Evolutionary conservation across 768 basidiomycete species (phyloP).

Genomic region (Serendipita sp.): DNA sequence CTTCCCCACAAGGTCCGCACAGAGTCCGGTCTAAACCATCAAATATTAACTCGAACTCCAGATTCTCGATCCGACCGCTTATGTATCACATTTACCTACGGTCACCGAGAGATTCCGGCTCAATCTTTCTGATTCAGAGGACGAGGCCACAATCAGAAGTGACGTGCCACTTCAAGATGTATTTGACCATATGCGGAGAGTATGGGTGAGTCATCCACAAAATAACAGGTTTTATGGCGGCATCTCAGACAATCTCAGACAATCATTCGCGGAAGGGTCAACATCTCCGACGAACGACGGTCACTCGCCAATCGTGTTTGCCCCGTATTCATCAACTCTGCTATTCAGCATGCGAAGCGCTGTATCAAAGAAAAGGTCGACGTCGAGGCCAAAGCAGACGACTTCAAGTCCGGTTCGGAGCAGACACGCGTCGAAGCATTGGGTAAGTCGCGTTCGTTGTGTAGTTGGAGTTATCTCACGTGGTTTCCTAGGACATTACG

Average conservation of each 20-base stretch:
- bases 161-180: background rate
- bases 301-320: background rate
- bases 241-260: background rate
- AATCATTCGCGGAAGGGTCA: background rate
- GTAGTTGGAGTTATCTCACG: background rate
- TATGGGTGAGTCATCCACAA: constrained; percentile 5
- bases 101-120: background rate
- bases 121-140: background rate
- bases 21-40: background rate
- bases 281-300: background rate
- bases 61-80: background rate
- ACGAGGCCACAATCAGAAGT: background rate
- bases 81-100: background rate
- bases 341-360: background rate
- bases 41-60: background rate
- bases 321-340: background rate
- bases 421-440: background rate
- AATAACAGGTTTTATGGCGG: too few relatives aligned
- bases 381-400: background rate
- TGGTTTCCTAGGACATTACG: background rate
- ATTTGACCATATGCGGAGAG: background rate
- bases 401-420: background rate
- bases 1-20: background rate
- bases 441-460: background rate
- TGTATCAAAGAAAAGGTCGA: constrained; percentile 4